Evolutionary conservation across 108 stramenopile species (phyloP).

Genomic region (Cyclotella atomus): DNA sequence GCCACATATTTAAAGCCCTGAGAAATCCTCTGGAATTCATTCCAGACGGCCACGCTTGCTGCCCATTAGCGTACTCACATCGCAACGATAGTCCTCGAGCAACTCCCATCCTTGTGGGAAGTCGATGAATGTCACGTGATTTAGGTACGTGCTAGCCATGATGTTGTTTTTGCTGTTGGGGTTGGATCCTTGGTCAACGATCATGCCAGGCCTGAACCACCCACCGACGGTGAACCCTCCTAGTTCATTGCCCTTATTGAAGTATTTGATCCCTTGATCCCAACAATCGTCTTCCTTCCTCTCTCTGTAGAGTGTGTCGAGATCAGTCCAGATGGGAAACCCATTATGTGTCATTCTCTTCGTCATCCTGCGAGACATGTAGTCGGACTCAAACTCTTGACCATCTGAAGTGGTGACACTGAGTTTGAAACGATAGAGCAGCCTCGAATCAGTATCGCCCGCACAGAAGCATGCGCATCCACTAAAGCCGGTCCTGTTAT

Average conservation of each 20-base stretch:
- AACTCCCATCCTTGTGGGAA: neutral
- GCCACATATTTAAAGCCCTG: no score
- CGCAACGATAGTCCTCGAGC: neutral
- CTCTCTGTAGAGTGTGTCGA: neutral
- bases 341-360: neutral
- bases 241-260: neutral
- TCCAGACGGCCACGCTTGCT: no score
- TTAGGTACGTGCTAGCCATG: neutral
- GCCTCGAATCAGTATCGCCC: neutral
- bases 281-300: neutral
- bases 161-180: neutral
- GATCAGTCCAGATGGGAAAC: neutral
- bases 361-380: neutral
- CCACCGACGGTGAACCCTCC: neutral
- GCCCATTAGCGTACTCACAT: neutral
- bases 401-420: neutral
- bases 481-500: neutral
- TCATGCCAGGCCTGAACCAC: neutral
- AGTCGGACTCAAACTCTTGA: neutral
- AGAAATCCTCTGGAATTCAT: no score
- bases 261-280: neutral
- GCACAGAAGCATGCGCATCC: neutral
- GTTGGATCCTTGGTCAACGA: neutral
- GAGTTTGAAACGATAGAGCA: neutral
- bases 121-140: neutral